Percentiles rank a stretch among this genome's conserved stretches.
phyloP scores from a whole-genome alignment of 2,329 filamentous ascomycete genomes.

The Aciculosporium take region DNA sequence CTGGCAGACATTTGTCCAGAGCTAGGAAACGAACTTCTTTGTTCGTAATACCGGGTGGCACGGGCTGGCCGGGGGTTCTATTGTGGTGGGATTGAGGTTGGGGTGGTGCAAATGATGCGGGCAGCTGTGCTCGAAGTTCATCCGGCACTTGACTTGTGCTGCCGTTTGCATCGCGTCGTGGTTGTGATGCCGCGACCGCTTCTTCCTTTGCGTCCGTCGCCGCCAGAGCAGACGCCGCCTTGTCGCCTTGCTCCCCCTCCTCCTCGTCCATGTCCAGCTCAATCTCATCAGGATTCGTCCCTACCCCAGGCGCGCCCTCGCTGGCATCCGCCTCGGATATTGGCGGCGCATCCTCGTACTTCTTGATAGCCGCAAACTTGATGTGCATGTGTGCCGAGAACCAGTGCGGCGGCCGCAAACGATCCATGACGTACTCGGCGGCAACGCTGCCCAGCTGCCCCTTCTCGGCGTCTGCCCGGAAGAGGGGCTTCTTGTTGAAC shows the following conservation, averaged over 20 bases:
- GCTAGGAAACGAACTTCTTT: slow-evolving; percentile 71
- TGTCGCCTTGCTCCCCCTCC: slow-evolving; percentile 11
- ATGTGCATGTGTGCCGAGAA: slow-evolving; percentile 88
- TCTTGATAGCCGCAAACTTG: slow-evolving; percentile 62
- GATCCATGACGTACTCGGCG: slow-evolving; percentile 65
- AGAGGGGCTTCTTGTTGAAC: slow-evolving; percentile 59
- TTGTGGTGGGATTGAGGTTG: slow-evolving; percentile 18
- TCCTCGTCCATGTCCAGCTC: slow-evolving; percentile 48
- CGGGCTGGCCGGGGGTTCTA: slow-evolving; percentile 41
- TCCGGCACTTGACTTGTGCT: slow-evolving; percentile 34
- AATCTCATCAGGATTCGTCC: slow-evolving; percentile 52
- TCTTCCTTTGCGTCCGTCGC: not conserved
- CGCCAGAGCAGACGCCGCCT: not conserved
- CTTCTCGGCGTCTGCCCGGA: slow-evolving; percentile 59
- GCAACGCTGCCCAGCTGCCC: slow-evolving; percentile 69
- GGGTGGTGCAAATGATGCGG: slow-evolving; percentile 52
- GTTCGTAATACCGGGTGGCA: slow-evolving; percentile 63
- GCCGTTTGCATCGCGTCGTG: not conserved
- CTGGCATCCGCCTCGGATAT: not conserved
- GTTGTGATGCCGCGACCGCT: not conserved
- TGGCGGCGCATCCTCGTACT: slow-evolving; percentile 27
- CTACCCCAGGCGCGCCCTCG: slow-evolving; percentile 4
- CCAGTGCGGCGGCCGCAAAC: slow-evolving; percentile 73
- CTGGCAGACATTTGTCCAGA: slow-evolving; percentile 77
- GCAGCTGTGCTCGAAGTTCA: slow-evolving; percentile 57